A percentile compares a stretch with the other conserved stretches of the same genome.
phyloP scores from a whole-genome alignment of 2,329 filamentous ascomycete genomes.

The Rhynchosporium graminicola region DNA sequence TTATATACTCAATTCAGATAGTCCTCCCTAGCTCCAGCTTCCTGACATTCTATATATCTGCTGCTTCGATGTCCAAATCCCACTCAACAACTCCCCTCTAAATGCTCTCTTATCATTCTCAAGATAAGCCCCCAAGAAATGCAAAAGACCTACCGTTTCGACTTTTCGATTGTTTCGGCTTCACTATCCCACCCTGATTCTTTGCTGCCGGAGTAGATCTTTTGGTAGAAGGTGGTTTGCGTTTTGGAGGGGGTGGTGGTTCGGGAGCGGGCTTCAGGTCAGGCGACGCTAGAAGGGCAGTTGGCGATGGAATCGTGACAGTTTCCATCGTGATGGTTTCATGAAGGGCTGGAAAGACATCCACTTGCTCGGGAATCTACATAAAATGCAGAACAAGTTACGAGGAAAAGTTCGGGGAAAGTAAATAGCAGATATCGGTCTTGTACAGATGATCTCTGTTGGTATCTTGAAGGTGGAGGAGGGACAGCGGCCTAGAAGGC shows the following conservation, averaged over 20 bases:
- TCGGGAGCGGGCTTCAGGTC: constrained; percentile 36
- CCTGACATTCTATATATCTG: neutral
- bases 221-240: constrained; percentile 31
- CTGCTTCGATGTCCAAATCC: neutral
- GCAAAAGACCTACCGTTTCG: constrained; percentile 62
- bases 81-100: neutral
- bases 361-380: constrained; percentile 6
- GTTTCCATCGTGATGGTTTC: constrained; percentile 51
- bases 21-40: neutral
- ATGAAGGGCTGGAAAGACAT: constrained; percentile 15
- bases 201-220: constrained; percentile 27
- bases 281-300: constrained; percentile 51
- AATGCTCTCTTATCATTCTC: constrained; percentile 29
- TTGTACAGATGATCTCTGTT: neutral
- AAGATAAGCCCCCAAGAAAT: constrained; percentile 32
- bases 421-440: neutral
- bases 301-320: constrained; percentile 61
- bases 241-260: constrained; percentile 36
- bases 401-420: neutral
- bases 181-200: constrained; percentile 47
- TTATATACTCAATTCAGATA: neutral
- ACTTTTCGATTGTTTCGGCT: constrained; percentile 74
- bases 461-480: neutral
- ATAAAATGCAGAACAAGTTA: neutral
- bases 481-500: neutral